phyloP scores from a whole-genome alignment of 495 filamentous ascomycete genomes.

The Aspergillus egyptiacus region DNA sequence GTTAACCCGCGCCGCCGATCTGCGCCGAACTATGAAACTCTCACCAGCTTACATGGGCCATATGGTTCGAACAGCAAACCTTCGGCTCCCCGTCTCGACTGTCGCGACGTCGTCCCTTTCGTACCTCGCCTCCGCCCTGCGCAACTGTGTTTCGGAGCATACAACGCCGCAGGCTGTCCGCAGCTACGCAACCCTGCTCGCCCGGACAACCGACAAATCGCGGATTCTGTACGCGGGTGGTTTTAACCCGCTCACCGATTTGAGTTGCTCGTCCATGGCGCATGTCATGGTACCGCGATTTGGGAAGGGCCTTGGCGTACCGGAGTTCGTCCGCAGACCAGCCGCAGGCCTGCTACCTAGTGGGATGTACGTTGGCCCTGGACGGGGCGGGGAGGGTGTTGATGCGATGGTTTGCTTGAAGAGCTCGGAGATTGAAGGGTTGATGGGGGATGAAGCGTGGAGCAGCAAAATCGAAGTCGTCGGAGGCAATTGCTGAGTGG shows the following conservation, averaged over 20 bases:
- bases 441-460: constrained; percentile 23
- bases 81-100: constrained; percentile 20
- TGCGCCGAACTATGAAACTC: constrained; percentile 27
- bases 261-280: constrained; percentile 26
- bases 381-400: constrained; percentile 7
- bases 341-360: constrained; percentile 17
- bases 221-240: constrained; percentile 31
- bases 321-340: constrained; percentile 25
- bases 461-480: constrained; percentile 10
- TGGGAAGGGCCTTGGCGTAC: constrained; percentile 20
- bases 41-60: constrained; percentile 36
- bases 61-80: constrained; percentile 23
- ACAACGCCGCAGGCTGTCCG: constrained; percentile 30
- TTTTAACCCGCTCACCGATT: constrained; percentile 27
- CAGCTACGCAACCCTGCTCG: constrained; percentile 36
- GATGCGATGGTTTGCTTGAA: constrained; percentile 24
- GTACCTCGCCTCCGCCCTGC: constrained; percentile 22
- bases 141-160: constrained; percentile 21
- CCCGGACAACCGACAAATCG: constrained; percentile 29
- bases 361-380: constrained; percentile 15
- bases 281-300: constrained; percentile 18
- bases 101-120: constrained; percentile 19
- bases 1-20: constrained; percentile 36
- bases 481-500: constrained; percentile 11
- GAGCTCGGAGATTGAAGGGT: constrained; percentile 19